A percentile compares a stretch with the other conserved stretches of the same genome.
These are phyloP conservation scores for Trypanosoma cruzi DNA, from an alignment of 208 protist species.

Conservation along the genomic window DNA sequence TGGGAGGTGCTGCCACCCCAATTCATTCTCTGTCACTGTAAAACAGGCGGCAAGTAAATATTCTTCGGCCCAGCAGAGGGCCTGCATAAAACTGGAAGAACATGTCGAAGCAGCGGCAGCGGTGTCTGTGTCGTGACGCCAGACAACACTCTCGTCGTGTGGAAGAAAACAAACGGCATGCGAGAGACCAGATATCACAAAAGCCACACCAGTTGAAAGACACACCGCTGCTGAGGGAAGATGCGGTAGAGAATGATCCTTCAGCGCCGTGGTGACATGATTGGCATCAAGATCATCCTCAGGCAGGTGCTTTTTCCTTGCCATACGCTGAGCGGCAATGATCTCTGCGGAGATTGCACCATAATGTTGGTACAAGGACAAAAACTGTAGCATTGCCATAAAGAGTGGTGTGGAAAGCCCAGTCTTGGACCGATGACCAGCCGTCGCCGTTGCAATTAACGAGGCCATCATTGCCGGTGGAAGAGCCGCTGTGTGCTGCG, in stretches of 20 bases:
- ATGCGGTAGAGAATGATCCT: conserved; percentile 4
- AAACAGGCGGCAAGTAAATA: conserved; percentile 18
- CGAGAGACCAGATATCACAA: conserved; percentile 23
- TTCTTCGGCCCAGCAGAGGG: conserved; percentile 17
- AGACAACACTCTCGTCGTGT: conserved; percentile 21
- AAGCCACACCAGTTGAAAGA: conserved; percentile 21
- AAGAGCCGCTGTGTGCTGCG: neutral
- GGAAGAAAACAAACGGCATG: conserved; percentile 35
- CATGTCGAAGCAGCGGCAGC: neutral
- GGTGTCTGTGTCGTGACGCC: conserved; percentile 26
- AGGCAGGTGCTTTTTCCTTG: conserved; percentile 2
- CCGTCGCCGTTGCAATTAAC: neutral
- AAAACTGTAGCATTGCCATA: conserved; percentile 30
- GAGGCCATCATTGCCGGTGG: conserved; percentile 8
- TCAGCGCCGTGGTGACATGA: neutral
- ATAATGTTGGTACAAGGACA: conserved; percentile 31
- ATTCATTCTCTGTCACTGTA: conserved; percentile 16
- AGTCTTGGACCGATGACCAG: neutral
- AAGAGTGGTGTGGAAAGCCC: conserved; percentile 21
- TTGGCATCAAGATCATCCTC: neutral
- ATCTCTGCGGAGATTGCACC: conserved; percentile 17
- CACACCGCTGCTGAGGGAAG: conserved; percentile 6
- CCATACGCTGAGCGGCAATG: neutral
- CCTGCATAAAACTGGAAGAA: neutral
- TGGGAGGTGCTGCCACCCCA: conserved; percentile 16